Base-by-base conservation (phyloP, 1,284 basidiomycete species). In the Xanthoconium separans region DNA sequence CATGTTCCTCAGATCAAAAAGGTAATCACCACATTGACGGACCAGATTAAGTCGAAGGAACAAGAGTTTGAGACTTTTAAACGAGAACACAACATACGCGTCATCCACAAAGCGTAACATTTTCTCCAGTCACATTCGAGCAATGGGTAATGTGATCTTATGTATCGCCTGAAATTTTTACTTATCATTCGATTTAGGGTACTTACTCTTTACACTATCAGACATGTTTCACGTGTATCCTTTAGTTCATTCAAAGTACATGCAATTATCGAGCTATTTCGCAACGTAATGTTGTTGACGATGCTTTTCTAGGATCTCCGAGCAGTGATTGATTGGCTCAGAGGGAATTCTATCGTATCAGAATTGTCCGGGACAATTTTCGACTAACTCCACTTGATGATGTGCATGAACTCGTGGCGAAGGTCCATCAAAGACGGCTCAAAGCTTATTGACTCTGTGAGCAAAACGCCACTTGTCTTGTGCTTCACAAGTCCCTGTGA, bases 21-120 rank as follows among this genome's bases (percentile, higher is more conserved):
- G 57, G 89, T 92, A 20, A 79, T 96, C 46, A 71, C 84, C 41
- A 87, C 75, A 47, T 78, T 97, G 53, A 77, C 89, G 30, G 86
- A 89, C 59, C 91, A 93, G 71, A 95, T 96, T 77, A 93, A 92
- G 74, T 73, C 77, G 54, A 95, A 91, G 71, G 94, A 96, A 64
- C 81, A 84, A 57, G 91, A 94, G 54, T 90, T 95, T 62, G 87
- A 90, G 63, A 71, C 74, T 20, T 93, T 95, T 76, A 91, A 92
- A 71, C 79, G 77, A 61, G 91, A 95, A 58, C 87, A 92, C 71
- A 87, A 87, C 61, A 91, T 95, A 57, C 83, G 88, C 50, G 80
- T 84, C 24, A 77, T 85, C 40, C 59, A 70, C 41, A 73, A 60
- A 55, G 47, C 69, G 50, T 75, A 54, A 67, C 42, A 9, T 36